Base-by-base conservation (phyloP, 2,329 filamentous ascomycete species). In the Fusarium longipes region DNA sequence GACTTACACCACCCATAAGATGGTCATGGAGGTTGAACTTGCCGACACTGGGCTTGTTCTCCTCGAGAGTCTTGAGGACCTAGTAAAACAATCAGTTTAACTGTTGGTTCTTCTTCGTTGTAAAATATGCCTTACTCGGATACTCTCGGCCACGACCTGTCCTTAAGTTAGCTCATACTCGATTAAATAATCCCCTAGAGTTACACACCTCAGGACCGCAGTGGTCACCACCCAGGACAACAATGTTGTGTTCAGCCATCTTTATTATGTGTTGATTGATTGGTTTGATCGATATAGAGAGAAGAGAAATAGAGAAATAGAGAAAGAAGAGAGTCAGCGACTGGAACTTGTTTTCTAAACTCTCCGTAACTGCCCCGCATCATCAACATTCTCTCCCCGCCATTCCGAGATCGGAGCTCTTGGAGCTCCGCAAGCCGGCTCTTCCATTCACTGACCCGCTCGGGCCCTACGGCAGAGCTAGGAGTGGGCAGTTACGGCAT, bases 21-120 rank as follows among this genome's bases (percentile, higher is more conserved):
- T 97, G 93, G 57, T 97, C 89, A 77, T 97, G 87, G 74, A 97
- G 91, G 78, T 96, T 93, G 83, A 98, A 97, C 74, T 90, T 90
- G 77, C 82, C 84, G 54, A 91, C 85, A 70, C 89, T 87, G 57
- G 89, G 86, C 76, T 88, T 89, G 71, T 84, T 82, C 73, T 89
- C 86, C 82, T 97, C 91, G 60, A 98, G 83, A 6, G 91, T 85
- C 77, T 90, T 91, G 76, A 98, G 86, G 70, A 96, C 82, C 92
- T 96, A 12, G 74, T 32, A 20, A 18, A 39, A 5, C 17, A 10
- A 25, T 60, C 38, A 50, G 60, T 8, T 51, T 18, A 9, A 17
- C 10, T 18, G 29, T 17, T 30, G 8, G 22, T 2, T 25, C 20
- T 24, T 18, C 20, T 15, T 22, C 4, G 25, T 22, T 9, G 15